Evolutionary conservation across 2,329 filamentous ascomycete species (phyloP), one percentile per base, ranked within the genome.

Genomic region (Fusarium incarnatum): DNA sequence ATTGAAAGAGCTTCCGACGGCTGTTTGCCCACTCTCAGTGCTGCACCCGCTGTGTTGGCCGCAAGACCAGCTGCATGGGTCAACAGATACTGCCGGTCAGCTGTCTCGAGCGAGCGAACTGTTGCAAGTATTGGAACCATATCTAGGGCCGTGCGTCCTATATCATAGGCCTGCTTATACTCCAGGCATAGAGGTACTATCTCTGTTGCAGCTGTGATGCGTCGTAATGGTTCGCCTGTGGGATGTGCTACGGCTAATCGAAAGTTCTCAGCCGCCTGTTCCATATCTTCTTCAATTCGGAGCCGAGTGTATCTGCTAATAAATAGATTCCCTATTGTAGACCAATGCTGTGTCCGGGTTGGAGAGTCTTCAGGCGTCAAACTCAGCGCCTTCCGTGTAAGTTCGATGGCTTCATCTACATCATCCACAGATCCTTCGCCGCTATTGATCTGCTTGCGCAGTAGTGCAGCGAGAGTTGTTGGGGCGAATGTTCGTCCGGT

Each of bases 311-410:
- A 34, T 9, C 8, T 34, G 16, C 4, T 8, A 1, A 18, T 3
- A 5, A 42, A 54, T 0, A 58, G 18, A n/a, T 27, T 12, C 0
- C 48, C 56, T 0, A 58, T 22, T 1, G 28, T 58, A 0, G 5
- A 15, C 48, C 56, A 58, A 2, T 40, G 37, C 12, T 58, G 13
- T 37, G 56, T 58, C 2, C 22, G 32, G 3, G 16, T 34, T 4
- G 47, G 47, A 1, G 48, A 58, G 6, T 45, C 48, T 16, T 28
- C 15, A 3, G 56, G 47, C 0, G 40, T 54, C 4, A 32, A 25
- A 3, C 22, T 8, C 1, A 54, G 2, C 1, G 56, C n/a, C 37
- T 16, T 28, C 5, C 34, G 3, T 0, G 18, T 34, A 15, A 54
- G 10, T 0, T 13, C n/a, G 0, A 44, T 23, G 4, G 37, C 56